Percentiles rank a stretch among this genome's conserved stretches.
Conservation (phyloP, 2,329 filamentous ascomycete species). For the Pseudopithomyces maydicus region DNA sequence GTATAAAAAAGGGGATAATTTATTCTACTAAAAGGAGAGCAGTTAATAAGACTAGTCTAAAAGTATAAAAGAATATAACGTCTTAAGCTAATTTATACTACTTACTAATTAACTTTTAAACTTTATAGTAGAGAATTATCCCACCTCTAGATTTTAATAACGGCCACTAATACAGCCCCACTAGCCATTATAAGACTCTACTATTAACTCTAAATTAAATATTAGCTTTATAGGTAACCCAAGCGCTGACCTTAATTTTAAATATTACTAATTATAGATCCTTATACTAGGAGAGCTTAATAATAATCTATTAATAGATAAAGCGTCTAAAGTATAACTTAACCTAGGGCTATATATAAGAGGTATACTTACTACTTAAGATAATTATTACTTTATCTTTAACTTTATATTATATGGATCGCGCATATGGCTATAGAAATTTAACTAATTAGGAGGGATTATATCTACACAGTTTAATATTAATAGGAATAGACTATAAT, state of each 20-base stretch:
- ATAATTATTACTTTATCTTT: too few species aligned
- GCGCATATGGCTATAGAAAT: too few species aligned
- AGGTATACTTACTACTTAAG: conserved; percentile 53
- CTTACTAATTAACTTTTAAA: conserved; percentile 22
- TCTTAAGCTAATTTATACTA: conserved; percentile 25
- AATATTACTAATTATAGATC: too few species aligned
- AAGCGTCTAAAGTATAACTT: conserved; percentile 28
- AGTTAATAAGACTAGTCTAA: conserved; percentile 2
- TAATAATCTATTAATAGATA: conserved; percentile 50
- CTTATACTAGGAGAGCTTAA: too few species aligned
- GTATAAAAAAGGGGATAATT: neutral
- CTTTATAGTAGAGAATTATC: conserved; percentile 18
- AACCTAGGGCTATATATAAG: conserved; percentile 52
- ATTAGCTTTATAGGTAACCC: too few species aligned
- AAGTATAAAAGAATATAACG: conserved; percentile 23
- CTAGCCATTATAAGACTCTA: conserved; percentile 21
- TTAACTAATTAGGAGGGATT: conserved; percentile 39
- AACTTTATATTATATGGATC: too few species aligned
- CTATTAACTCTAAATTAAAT: conserved; percentile 26
- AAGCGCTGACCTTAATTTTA: too few species aligned
- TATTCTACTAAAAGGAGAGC: conserved; percentile 23
- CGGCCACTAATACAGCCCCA: conserved; percentile 21
- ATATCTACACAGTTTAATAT: conserved; percentile 54
- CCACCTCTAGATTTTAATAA: conserved; percentile 13
- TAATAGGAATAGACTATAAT: conserved; percentile 48